A percentile compares a stretch with the other conserved stretches of the same genome.
These are phyloP conservation scores for Oehlia diaphana DNA, from an alignment of 192 early-diverging fungal genomes.

Conservation along the genomic window DNA sequence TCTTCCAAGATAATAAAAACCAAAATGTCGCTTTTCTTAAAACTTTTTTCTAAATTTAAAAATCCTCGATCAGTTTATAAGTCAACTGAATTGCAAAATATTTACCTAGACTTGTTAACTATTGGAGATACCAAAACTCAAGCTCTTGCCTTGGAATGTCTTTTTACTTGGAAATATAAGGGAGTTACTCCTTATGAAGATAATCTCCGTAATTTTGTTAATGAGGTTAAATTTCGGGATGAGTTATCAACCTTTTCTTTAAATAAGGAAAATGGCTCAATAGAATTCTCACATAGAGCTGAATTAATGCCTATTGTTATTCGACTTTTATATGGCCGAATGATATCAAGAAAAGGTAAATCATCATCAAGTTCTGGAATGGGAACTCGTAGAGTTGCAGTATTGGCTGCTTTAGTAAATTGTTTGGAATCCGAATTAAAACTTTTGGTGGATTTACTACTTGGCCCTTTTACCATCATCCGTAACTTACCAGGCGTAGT, in stretches of 20 bases:
- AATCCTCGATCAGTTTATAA: constrained; percentile 60
- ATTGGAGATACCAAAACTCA: constrained; percentile 84
- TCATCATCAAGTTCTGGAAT: constrained; percentile 67
- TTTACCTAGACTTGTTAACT: constrained; percentile 73
- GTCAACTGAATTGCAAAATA: constrained; percentile 52
- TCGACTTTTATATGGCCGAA: constrained; percentile 89
- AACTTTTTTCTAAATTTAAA: constrained; percentile 65
- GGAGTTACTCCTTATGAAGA: constrained; percentile 74
- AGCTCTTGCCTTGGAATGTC: constrained; percentile 74
- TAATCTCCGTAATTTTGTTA: constrained; percentile 70
- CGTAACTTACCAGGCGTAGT: constrained; percentile 41
- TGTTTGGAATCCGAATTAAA: constrained; percentile 65
- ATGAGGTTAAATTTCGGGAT: constrained; percentile 92
- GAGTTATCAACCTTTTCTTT: constrained; percentile 77
- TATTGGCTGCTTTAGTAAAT: constrained; percentile 79
- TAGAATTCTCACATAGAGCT: constrained; percentile 67
- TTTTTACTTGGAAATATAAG: constrained; percentile 79
- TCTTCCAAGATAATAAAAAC: constrained; percentile 24
- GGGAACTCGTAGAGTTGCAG: constrained; percentile 73
- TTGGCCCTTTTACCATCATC: constrained; percentile 72
- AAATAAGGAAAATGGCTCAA: constrained; percentile 54
- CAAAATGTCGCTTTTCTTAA: constrained; percentile 53
- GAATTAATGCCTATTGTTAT: constrained; percentile 74
- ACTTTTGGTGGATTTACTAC: constrained; percentile 76
- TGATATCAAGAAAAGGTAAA: constrained; percentile 79